A percentile compares a stretch with the other conserved stretches of the same genome.
Conservation (phyloP, 352 stramenopile genomes). For the Thalassiosira pacifica region DNA sequence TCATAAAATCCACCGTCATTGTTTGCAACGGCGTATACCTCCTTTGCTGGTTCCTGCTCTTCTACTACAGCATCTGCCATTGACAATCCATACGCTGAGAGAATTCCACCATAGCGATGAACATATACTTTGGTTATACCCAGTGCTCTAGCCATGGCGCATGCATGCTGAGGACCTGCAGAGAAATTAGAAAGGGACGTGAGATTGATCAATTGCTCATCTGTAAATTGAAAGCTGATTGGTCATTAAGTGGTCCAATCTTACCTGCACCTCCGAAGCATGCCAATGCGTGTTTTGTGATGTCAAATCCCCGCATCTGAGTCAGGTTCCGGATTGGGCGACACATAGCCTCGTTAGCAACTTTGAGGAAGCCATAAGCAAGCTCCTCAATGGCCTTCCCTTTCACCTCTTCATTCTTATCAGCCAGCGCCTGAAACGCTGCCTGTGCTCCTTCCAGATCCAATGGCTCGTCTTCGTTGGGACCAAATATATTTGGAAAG, state of each 20-base stretch:
- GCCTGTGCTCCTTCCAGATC: conserved; percentile 93
- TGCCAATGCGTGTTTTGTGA: conserved; percentile 90
- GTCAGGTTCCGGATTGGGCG: conserved; percentile 99
- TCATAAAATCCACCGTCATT: conserved; percentile 50
- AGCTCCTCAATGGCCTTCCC: conserved; percentile 89
- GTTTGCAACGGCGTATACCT: conserved; percentile 69
- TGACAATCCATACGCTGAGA: conserved; percentile 97
- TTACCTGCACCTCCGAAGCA: conserved; percentile 99
- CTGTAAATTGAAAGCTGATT: no score
- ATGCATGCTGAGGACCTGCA: conserved; percentile 97
- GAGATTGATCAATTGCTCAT: no score
- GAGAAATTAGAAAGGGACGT: no score
- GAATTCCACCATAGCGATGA: conserved; percentile 97
- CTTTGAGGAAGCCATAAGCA: conserved; percentile 96
- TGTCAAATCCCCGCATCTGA: conserved; percentile 87
- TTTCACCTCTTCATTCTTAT: conserved; percentile 82
- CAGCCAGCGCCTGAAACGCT: conserved; percentile 92
- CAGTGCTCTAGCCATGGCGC: conserved; percentile 92
- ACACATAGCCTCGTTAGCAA: conserved; percentile 99
- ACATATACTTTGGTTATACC: conserved; percentile 98
- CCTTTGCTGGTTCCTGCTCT: conserved; percentile 91
- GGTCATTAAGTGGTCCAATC: no score
- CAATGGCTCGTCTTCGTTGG: conserved; percentile 95
- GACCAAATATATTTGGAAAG: conserved; percentile 99
- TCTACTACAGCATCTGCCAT: conserved; percentile 97